Evolutionary conservation across 2,329 filamentous ascomycete genomes (phyloP), one percentile per base, ranked within the genome.

Genomic region (Aspergillus arachidicola): DNA sequence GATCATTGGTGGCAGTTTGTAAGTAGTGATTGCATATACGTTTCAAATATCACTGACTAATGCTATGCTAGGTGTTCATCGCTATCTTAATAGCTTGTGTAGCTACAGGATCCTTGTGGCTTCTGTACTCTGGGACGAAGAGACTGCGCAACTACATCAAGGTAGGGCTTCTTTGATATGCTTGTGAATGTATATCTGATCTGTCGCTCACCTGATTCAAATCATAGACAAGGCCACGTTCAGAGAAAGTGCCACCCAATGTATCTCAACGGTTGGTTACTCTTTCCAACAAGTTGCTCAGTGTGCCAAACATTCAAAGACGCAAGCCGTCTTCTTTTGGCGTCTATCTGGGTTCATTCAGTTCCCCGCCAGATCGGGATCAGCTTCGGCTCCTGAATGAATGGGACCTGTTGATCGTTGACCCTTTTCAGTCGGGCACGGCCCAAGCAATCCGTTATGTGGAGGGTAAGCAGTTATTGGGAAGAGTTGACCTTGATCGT

Each of bases 371-470:
- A 6, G 78, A 74, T 4, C 57, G 61, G 19, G 62, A 69, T 23
- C 72, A 82, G 63, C 60, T 69, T 23, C 68, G 64, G n/a, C 55
- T 83, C 7, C 69, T 83, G n/a, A 60, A 71, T 43, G 71, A 76
- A 68, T 82, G 78, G 78, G 80, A 83, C 58, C 64, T 82, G n/a
- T 62, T 82, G 45, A 73, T 82, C 19, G 72, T 82, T 14, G 80
- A 83, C 65, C 80, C 81, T 2, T 71, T 77, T 21, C 74, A 78
- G 62, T 45, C 59, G 11, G 77, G 78, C 6, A 74, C 80, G 3
- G 51, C 72, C 3, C 70, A 76, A 5, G 78, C 76, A 5, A 71
- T 81, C 59, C 66, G 68, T 10, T 63, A 62, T 16, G 57, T 61
- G 28, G 60, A 66, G 6, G 54, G 58, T 23, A 69, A 61, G 23